Base-by-base conservation (phyloP, 1,284 basidiomycete species). In the Ustilago cynodontis region DNA sequence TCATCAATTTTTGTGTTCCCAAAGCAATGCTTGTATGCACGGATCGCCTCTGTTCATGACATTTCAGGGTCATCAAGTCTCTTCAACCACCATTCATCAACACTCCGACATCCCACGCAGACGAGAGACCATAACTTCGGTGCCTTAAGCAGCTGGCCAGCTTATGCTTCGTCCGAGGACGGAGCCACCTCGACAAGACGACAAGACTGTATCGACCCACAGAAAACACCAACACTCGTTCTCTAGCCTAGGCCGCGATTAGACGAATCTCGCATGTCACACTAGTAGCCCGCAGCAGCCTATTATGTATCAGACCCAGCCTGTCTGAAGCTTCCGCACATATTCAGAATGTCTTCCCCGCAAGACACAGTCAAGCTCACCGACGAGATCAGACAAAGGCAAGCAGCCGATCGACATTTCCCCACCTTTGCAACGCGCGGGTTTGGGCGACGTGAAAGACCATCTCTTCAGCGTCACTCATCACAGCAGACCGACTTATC, bases 291-390 rank as follows among this genome's bases (percentile, higher is more conserved):
- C 35, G 14, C 9, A 18, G 47, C 26, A 26, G 47, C 26, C 13
- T 26, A 5, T 10, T 3, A 11, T 18, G 13, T 26, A 16, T 14
- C 24, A 49, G 28, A 24, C 47, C 2, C 35, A 13, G 47, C 22
- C 7, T 4, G 24, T 3, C 14, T 24, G 47, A 14, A 26, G n/a
- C 14, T 49, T 11, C 14, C 3, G 6, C 10, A 14, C 6, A n/a
- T n/a, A 26, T 5, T 8, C 31, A 53, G 56, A 13, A 77, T 77
- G 71, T 74, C 75, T 4, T 78, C 75, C 5, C 71, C 75, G 10
- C 57, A 78, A 49, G 75, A 78, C 11, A 65, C 75, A 1, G 59
- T 78, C 53, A 69, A 74, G 58, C 62, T 78, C 18, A 67, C 75
- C 7, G 39, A 61, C 24, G 71, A 73, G 57, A 66, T 78, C 39